Conservation (phyloP, 352 stramenopile species). For the Globisporangium uncinulatum region DNA sequence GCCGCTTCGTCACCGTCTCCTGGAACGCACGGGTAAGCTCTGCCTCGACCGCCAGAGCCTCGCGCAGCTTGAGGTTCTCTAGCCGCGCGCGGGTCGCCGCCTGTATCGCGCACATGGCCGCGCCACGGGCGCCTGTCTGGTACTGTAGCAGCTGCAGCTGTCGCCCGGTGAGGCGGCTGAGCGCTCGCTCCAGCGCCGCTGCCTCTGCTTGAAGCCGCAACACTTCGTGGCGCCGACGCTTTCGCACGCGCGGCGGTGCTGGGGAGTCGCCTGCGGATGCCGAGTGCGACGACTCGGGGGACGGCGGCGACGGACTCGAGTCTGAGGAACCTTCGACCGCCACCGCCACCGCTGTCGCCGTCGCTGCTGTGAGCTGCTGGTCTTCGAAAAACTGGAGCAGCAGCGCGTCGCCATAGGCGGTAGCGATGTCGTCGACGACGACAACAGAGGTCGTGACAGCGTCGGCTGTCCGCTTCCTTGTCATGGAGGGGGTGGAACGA, state of each 20-base stretch:
- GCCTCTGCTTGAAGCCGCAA: not conserved
- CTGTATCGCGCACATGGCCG: conserved; percentile 31
- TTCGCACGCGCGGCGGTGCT: not conserved
- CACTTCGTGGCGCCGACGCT: conserved; percentile 1
- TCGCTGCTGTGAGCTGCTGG: too few relatives aligned
- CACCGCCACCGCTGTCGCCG: too few relatives aligned
- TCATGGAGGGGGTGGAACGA: too few relatives aligned
- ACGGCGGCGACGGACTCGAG: not conserved
- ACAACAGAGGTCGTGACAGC: too few relatives aligned
- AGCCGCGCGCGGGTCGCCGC: conserved; percentile 28
- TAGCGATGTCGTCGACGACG: too few relatives aligned
- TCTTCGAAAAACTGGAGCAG: too few relatives aligned
- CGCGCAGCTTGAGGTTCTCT: conserved; percentile 40
- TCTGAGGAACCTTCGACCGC: not conserved
- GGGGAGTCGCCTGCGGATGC: not conserved
- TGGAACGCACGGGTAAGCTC: conserved; percentile 31
- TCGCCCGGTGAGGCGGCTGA: not conserved
- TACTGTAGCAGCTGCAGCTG: conserved; percentile 10
- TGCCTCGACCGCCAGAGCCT: conserved; percentile 36
- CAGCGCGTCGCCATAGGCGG: too few relatives aligned
- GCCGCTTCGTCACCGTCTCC: conserved; percentile 29
- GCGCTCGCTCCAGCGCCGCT: conserved; percentile 1
- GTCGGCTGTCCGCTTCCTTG: too few relatives aligned
- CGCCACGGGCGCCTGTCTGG: conserved; percentile 13
- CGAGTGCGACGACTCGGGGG: not conserved